Evolutionary conservation across 305 asterid species (phyloP).

Genomic region (Solanum aculeatissimum): DNA sequence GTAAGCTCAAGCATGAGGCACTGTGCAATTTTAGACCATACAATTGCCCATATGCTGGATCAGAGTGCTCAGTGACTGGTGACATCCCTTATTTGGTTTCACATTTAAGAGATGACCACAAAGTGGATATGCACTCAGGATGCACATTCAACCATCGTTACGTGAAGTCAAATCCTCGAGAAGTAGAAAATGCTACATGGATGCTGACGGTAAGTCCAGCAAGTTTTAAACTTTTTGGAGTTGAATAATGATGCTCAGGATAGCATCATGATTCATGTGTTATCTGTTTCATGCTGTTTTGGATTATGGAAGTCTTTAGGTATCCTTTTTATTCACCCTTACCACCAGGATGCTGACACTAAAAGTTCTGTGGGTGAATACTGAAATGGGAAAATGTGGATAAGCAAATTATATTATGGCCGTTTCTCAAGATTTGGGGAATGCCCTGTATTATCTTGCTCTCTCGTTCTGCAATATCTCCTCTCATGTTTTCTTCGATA

Average conservation of each 20-base stretch:
- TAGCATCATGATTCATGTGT: neutral
- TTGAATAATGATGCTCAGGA: neutral
- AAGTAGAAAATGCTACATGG: conserved; percentile 85
- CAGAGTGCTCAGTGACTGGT: conserved; percentile 59
- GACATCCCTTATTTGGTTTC: conserved; percentile 64
- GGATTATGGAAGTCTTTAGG: neutral
- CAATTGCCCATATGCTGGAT: conserved; percentile 69
- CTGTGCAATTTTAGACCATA: conserved; percentile 61
- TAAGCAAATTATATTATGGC: neutral
- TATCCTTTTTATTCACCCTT: neutral
- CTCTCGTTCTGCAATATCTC: neutral
- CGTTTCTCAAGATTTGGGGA: neutral
- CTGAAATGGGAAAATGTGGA: neutral
- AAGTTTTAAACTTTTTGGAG: neutral
- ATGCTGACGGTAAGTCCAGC: conserved; percentile 63
- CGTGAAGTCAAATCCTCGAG: conserved; percentile 80
- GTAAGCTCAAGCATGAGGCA: conserved; percentile 72
- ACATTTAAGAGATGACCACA: conserved; percentile 73
- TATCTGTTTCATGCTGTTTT: neutral
- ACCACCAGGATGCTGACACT: neutral
- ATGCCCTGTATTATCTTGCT: neutral
- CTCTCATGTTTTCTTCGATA: neutral
- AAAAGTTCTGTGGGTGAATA: neutral
- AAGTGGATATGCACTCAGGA: conserved; percentile 82
- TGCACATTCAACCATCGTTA: conserved; percentile 76